phyloP scores from a whole-genome alignment of 345 rosid genomes.

The Eucalyptus erythrocorys region DNA sequence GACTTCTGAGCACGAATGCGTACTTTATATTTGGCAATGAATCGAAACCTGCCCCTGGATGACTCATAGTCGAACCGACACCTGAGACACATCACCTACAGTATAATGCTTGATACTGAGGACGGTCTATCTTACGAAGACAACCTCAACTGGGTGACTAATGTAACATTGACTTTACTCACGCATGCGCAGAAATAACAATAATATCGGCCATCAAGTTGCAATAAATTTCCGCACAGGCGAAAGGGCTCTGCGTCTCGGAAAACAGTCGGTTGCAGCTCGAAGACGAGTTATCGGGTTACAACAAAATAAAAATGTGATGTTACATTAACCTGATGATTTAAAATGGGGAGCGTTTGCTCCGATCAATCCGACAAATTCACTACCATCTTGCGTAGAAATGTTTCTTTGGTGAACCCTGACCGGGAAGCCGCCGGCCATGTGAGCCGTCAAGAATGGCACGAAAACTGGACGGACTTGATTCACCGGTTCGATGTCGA shows the following conservation, averaged over 20 bases:
- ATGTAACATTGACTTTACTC: background rate
- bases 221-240: background rate
- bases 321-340: background rate
- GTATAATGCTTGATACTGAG: background rate
- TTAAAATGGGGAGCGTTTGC: background rate
- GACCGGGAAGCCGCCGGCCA: slow-evolving; percentile 31
- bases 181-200: background rate
- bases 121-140: background rate
- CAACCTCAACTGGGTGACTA: background rate
- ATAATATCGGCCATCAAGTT: background rate
- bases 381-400: background rate
- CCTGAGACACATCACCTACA: background rate
- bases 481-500: slow-evolving; percentile 6
- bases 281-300: background rate
- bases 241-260: background rate
- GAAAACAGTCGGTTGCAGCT: background rate
- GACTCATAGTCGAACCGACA: background rate
- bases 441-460: slow-evolving; percentile 37
- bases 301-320: background rate
- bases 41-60: background rate
- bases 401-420: slow-evolving; percentile 1
- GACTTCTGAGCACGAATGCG: background rate
- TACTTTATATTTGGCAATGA: background rate
- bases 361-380: background rate
- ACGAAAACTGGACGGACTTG: slow-evolving; percentile 17